These are phyloP conservation scores for Fusarium illudens DNA, from an alignment of 2,329 filamentous ascomycete genomes.

Conservation along the genomic window DNA sequence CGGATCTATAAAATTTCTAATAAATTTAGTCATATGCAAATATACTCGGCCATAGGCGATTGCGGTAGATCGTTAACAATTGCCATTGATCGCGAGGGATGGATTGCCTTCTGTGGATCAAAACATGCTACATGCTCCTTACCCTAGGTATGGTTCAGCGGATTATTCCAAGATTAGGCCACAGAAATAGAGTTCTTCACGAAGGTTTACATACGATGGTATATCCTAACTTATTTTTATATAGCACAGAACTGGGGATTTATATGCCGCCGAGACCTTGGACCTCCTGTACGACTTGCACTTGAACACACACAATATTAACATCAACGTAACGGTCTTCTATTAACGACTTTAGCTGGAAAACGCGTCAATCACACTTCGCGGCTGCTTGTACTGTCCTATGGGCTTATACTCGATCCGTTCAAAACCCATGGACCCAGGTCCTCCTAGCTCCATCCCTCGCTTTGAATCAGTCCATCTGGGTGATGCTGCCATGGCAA, in stretches of 20 bases:
- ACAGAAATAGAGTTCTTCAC: background rate
- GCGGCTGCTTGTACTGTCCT: conserved; percentile 60
- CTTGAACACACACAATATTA: background rate
- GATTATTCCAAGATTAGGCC: background rate
- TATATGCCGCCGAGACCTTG: background rate
- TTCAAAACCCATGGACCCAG: conserved; percentile 48
- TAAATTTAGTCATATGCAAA: no score
- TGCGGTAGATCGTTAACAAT: background rate
- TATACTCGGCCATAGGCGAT: background rate
- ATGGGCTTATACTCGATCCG: conserved; percentile 58
- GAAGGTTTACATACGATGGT: background rate
- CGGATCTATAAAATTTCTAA: no score
- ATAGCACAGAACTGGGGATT: background rate
- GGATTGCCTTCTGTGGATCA: background rate
- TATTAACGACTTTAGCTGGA: background rate
- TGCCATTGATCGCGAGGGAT: background rate
- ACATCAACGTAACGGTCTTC: no score
- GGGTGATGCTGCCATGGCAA: conserved; percentile 63
- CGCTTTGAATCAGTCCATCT: conserved; percentile 60
- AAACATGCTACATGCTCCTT: background rate
- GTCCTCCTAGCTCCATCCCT: conserved; percentile 59
- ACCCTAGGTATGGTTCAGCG: background rate
- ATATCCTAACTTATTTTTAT: background rate
- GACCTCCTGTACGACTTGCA: background rate
- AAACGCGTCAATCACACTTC: conserved; percentile 57